Conservation (phyloP, 306 rosid species). For the Castanopsis chinensis region DNA sequence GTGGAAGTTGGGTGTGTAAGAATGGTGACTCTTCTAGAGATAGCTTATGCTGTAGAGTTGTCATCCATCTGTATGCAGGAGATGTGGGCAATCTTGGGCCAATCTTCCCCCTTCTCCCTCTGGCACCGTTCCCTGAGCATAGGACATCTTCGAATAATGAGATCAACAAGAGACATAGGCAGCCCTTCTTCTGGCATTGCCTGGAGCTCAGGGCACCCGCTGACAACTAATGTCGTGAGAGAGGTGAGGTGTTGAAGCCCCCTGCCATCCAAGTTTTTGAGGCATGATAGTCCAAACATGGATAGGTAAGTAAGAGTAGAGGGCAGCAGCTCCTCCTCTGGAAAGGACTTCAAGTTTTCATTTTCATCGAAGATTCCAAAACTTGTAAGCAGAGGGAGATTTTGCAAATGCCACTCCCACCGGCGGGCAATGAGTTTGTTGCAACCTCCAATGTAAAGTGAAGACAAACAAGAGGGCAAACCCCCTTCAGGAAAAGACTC, state of each 20-base stretch:
- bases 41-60: neutral
- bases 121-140: neutral
- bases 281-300: neutral
- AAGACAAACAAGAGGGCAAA: slow-evolving; percentile 1
- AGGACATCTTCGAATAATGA: neutral
- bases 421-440: slow-evolving; percentile 2
- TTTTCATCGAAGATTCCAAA: neutral
- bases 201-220: neutral
- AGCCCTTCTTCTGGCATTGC: slow-evolving; percentile 1
- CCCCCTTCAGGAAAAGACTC: slow-evolving; percentile 13
- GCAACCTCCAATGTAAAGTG: neutral
- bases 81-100: slow-evolving; percentile 2
- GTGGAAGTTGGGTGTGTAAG: neutral
- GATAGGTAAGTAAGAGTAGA: neutral
- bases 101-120: slow-evolving; percentile 5
- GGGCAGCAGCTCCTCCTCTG: slow-evolving; percentile 18
- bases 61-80: slow-evolving; percentile 1
- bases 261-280: neutral
- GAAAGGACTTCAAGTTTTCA: slow-evolving; percentile 12
- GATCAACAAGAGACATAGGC: neutral
- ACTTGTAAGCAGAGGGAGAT: neutral
- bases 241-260: slow-evolving; percentile 3
- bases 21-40: neutral
- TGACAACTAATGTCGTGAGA: neutral
- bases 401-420: slow-evolving; percentile 9